These are phyloP conservation scores for Chlamydomonas schloesseri DNA, from an alignment of 139 green algal genomes.

Conservation along the genomic window DNA sequence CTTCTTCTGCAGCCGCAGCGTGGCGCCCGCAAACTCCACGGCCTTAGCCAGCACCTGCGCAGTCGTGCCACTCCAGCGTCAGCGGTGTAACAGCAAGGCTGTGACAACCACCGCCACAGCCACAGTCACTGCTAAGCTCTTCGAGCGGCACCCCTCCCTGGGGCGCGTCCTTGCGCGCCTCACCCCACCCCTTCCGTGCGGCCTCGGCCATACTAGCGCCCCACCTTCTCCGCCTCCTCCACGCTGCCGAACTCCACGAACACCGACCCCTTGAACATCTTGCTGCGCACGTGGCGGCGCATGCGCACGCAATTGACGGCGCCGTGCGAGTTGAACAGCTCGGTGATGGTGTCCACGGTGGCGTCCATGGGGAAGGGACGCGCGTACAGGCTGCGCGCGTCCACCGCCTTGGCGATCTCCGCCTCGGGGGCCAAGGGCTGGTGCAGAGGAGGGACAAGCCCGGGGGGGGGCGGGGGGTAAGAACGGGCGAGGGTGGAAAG, in stretches of 20 bases:
- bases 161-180: too few relatives aligned
- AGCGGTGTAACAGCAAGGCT: too few relatives aligned
- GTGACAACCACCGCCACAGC: too few relatives aligned
- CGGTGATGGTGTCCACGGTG: slow-evolving; percentile 50
- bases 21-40: slow-evolving; percentile 78
- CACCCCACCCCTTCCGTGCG: too few relatives aligned
- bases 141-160: too few relatives aligned
- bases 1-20: slow-evolving; percentile 77
- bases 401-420: slow-evolving; percentile 63
- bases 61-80: too few relatives aligned
- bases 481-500: neutral
- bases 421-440: slow-evolving; percentile 53
- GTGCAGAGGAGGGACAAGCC: too few relatives aligned
- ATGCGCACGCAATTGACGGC: slow-evolving; percentile 80
- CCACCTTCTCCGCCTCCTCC: slow-evolving; percentile 67
- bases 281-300: slow-evolving; percentile 80
- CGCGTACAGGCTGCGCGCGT: slow-evolving; percentile 82
- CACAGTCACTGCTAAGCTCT: too few relatives aligned
- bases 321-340: slow-evolving; percentile 67
- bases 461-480: too few relatives aligned
- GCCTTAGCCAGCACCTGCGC: slow-evolving; percentile 47
- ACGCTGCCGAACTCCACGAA: slow-evolving; percentile 82
- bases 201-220: too few relatives aligned
- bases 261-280: slow-evolving; percentile 87
- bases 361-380: slow-evolving; percentile 81